Evolutionary conservation across 164 flowering plant genomes (phyloP).

Genomic region (Akebia trifoliata): DNA sequence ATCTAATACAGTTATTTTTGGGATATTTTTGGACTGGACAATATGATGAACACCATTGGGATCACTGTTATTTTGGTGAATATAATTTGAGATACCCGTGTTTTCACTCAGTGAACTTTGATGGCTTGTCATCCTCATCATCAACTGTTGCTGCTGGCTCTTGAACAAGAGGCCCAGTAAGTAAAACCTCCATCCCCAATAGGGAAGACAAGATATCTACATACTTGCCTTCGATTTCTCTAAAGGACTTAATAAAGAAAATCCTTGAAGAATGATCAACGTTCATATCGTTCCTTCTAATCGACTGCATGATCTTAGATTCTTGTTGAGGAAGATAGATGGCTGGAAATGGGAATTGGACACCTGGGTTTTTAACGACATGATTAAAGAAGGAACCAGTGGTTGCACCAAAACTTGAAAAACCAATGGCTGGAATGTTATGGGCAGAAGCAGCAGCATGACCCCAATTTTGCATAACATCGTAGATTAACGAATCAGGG

Average conservation of each 20-base stretch:
- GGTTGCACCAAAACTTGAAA: conserved; percentile 13
- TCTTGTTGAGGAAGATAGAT: conserved; percentile 9
- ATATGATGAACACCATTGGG: too few relatives aligned
- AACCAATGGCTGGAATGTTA: conserved; percentile 20
- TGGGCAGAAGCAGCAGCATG: conserved; percentile 14
- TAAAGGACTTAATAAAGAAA: conserved; percentile 21
- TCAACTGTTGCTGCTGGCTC: not conserved
- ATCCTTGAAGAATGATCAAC: conserved; percentile 2
- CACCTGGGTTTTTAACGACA: not conserved
- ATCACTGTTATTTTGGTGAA: too few relatives aligned
- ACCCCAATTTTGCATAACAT: conserved; percentile 32
- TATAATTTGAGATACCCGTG: too few relatives aligned
- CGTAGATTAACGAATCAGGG: conserved; percentile 23
- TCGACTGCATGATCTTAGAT: not conserved
- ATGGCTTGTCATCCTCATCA: not conserved
- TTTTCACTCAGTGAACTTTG: conserved; percentile 14
- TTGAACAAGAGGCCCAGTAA: conserved; percentile 30
- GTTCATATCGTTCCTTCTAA: not conserved
- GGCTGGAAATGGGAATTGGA: conserved; percentile 20
- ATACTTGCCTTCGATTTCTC: conserved; percentile 29
- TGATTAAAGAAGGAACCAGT: conserved; percentile 11
- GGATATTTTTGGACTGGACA: too few relatives aligned
- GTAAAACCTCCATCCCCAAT: conserved; percentile 12
- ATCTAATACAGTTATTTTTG: too few relatives aligned
- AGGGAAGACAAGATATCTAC: conserved; percentile 10